A percentile compares a stretch with the other conserved stretches of the same genome.
These are phyloP conservation scores for Barbarea vulgaris DNA, from an alignment of 345 rosid genomes.

Conservation along the genomic window DNA sequence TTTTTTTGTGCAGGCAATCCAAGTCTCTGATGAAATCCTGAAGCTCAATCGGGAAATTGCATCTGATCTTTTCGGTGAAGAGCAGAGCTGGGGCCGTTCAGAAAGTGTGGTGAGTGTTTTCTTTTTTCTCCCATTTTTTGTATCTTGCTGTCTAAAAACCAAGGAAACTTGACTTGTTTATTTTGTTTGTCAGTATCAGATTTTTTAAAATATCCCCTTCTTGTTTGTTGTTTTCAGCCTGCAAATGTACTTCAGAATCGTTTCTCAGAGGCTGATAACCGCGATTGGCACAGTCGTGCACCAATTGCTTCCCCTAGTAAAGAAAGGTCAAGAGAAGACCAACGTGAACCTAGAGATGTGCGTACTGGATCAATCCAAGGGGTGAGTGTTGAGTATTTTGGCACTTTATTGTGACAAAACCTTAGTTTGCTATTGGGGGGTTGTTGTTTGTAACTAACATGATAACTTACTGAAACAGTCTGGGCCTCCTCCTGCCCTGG, in stretches of 20 bases:
- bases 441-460: not conserved
- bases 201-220: not conserved
- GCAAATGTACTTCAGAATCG: conserved; percentile 60
- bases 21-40: conserved; percentile 64
- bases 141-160: not conserved
- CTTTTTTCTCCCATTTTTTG: conserved; percentile 5
- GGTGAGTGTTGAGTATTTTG: conserved; percentile 40
- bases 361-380: conserved; percentile 53
- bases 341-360: conserved; percentile 53
- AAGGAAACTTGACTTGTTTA: not conserved
- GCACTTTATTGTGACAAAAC: not conserved
- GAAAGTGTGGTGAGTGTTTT: conserved; percentile 62
- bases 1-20: conserved; percentile 44
- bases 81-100: conserved; percentile 65
- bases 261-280: conserved; percentile 79
- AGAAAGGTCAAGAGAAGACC: conserved; percentile 69
- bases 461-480: conserved; percentile 49
- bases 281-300: conserved; percentile 88
- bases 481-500: conserved; percentile 65
- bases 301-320: conserved; percentile 62
- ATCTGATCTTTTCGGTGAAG: conserved; percentile 77
- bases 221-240: conserved; percentile 44
- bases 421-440: not conserved
- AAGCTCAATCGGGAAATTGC: conserved; percentile 66
- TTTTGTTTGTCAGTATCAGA: not conserved